A percentile compares a stretch with the other conserved stretches of the same genome.
Conservation (phyloP, 345 rosid genomes). For the Syzygium jambos region DNA sequence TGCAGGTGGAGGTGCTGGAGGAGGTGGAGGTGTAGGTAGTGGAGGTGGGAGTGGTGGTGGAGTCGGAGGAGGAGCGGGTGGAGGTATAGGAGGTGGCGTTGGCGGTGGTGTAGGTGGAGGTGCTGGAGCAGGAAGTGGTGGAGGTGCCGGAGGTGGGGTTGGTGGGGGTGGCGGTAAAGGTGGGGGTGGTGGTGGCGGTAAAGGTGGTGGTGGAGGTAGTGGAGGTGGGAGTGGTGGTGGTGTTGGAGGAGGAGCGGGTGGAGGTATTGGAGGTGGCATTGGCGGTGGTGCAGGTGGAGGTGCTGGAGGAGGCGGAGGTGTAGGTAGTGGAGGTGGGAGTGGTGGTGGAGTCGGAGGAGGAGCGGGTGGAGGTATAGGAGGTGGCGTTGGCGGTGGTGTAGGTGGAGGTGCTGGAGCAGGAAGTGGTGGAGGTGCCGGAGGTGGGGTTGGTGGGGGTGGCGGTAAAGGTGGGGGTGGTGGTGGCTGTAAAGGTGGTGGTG, state of each 20-base stretch:
- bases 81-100: neutral
- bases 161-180: conserved; percentile 4
- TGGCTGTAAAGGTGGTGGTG: neutral
- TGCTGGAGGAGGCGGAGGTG: neutral
- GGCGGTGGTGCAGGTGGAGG: neutral
- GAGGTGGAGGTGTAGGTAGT: neutral
- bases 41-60: neutral
- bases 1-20: neutral
- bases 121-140: neutral
- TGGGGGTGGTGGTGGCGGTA: conserved; percentile 1
- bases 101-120: conserved; percentile 10
- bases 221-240: neutral
- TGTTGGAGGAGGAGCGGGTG: neutral
- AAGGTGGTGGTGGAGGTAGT: too few species aligned
- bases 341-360: neutral
- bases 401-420: neutral
- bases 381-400: neutral
- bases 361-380: neutral
- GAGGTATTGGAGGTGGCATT: neutral
- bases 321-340: neutral
- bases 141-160: neutral
- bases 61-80: neutral
- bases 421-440: too few species aligned
- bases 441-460: neutral
- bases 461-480: neutral